Evolutionary conservation across 331 rosid species (phyloP), one percentile per base, ranked within the genome.

Genomic region (Malus hybrid): DNA sequence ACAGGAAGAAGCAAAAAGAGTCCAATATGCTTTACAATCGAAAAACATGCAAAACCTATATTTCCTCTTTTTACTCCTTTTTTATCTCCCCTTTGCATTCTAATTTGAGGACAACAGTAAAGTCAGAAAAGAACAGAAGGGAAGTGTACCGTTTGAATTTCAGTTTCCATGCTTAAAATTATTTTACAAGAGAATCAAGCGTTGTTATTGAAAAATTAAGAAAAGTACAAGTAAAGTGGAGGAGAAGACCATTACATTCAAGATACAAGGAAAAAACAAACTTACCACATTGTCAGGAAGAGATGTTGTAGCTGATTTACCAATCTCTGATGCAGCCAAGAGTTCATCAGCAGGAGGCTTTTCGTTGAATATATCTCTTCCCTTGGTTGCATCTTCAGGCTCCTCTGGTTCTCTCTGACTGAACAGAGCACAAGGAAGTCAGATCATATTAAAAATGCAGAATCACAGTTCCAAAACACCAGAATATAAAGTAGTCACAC

Each of bases 331-430:
- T 84, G 80, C 99, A 62, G 96, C 85, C 90, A 94, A 79, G 77
- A 94, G 96, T 79, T 94, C 99, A 83, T 94, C 99, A 77, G 96
- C 84, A 7, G 99, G 97, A 64, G 99, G 99, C 81, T 92, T 94
- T 84, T 92, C 99, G 80, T 94, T 94, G 79, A 94, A 94, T 77
- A 94, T 93, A 76, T 94, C 99, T 80, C 99, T 92, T 80, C 99
- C 99, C 80, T 94, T 94, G n/a, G 95, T 92, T 66, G 99, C 96
- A 84, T 94, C 99, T 86, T 94, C 99, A 46, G 99, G 97, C 87
- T 94, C 99, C 89, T 94, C 99, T 2, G 99, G 97, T 78, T 94
- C 97, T 85, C 99, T 88, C 78, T 87, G 96, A 87, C 99, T 94
- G 56, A 66, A 44, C 26, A 64, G 20, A 78, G 30, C 70, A 63